Evolutionary conservation across 1,284 basidiomycete genomes (phyloP), one percentile per base, ranked within the genome.

Genomic region (Stygiomarasmius scandens): DNA sequence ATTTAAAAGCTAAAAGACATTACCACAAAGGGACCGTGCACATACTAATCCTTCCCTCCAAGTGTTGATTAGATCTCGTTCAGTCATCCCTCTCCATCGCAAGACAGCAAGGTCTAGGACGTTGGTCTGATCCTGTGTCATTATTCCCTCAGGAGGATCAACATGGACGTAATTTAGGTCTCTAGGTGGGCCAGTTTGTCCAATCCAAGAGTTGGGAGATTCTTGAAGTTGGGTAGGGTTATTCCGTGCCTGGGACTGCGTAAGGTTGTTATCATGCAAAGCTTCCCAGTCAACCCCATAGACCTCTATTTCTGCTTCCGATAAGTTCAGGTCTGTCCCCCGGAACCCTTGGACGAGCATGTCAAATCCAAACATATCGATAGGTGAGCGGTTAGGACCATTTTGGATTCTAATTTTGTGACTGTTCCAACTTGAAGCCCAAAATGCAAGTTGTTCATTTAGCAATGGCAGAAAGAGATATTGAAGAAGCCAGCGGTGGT

Each of bases 201-300:
- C 45, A 48, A 45, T 22, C 54, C 54, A 56, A 16, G 48, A 32
- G 22, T 34, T 12, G 8, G 55, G 3, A 14, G 12, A 23, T 11
- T 56, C 55, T 23, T 22, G n/a, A 23, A 24, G 44, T 56, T 49
- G 41, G 41, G 16, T 19, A 10, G 29, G 29, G 43, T 56, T 49
- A 25, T 52, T 44, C 24, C 29, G 11, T 29, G 10, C 34, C n/a
- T 49, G 50, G 24, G 55, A 45, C 16, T 25, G 32, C n/a, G 60
- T 36, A 12, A 63, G 4, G 2, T 11, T 22, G 1, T 56, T 60
- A 25, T 61, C 58, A 16, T 55, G 54, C 2, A 65, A 27, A 1
- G 48, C 63, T 22, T 55, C 60, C 63, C 62, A 65, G 49, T 65
- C 63, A 27, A 65, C 54, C 19, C 62, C 63, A 59, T 55, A 62